A percentile compares a stretch with the other conserved stretches of the same genome.
phyloP scores from a whole-genome alignment of 2,329 filamentous ascomycete genomes.

The Aspergillus versicolor region DNA sequence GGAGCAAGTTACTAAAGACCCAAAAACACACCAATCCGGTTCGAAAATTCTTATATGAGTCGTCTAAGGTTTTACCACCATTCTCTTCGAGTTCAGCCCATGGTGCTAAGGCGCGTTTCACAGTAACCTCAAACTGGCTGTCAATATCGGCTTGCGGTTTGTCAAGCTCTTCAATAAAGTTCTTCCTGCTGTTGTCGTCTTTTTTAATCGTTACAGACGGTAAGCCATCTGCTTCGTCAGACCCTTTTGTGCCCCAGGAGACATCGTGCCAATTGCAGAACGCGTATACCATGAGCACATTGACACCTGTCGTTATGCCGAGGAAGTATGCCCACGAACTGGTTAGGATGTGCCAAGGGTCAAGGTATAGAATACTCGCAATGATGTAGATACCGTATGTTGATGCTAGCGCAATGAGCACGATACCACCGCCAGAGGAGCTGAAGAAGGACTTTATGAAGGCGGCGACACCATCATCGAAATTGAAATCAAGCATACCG shows the following conservation, averaged over 20 bases:
- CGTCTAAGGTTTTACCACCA: conserved; percentile 75
- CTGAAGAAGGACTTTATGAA: conserved; percentile 83
- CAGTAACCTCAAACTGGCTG: conserved; percentile 91
- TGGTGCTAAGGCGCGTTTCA: conserved; percentile 76
- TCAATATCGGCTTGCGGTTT: conserved; percentile 98
- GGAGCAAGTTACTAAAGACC: conserved; percentile 89
- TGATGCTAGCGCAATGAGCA: conserved; percentile 86
- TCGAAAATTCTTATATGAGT: conserved; percentile 99
- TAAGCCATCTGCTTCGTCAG: conserved; percentile 82
- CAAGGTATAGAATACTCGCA: conserved; percentile 93
- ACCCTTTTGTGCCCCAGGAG: conserved; percentile 96
- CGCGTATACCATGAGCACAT: conserved; percentile 98
- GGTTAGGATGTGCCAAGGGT: conserved; percentile 99
- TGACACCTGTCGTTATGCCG: conserved; percentile 96
- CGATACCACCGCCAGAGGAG: conserved; percentile 73
- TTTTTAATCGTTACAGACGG: conserved; percentile 84
- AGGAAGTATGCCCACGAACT: conserved; percentile 92
- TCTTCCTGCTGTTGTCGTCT: conserved; percentile 65
- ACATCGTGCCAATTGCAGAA: conserved; percentile 99
- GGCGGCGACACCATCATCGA: conserved; percentile 58
- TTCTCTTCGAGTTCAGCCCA: conserved; percentile 69
- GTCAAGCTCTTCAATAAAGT: conserved; percentile 91
- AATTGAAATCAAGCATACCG: conserved; percentile 60
- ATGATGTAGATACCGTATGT: conserved; percentile 97
- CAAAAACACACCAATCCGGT: conserved; percentile 88